Percentiles rank a stretch among this genome's conserved stretches.
Conservation (phyloP, 164 flowering plant genomes). For the Magnolia kwangsiensis region DNA sequence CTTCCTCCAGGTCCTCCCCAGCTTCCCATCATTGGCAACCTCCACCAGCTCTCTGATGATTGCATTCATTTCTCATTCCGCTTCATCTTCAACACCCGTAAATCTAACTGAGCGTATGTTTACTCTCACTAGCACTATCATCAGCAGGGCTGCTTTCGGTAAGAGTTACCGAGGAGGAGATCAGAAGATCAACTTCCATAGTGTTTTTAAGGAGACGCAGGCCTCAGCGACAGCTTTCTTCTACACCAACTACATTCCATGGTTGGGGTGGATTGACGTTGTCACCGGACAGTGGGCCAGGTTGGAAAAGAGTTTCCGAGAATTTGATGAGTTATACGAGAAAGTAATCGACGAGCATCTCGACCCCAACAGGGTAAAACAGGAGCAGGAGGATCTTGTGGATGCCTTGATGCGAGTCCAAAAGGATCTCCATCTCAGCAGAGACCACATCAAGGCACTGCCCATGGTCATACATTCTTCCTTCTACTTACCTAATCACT, state of each 20-base stretch:
- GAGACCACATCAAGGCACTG: slow-evolving; percentile 31
- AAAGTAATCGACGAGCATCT: slow-evolving; percentile 31
- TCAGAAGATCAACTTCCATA: not conserved
- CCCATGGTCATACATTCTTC: slow-evolving; percentile 15
- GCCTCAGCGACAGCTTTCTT: slow-evolving; percentile 16
- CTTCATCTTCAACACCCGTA: not conserved
- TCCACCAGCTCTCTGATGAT: not conserved
- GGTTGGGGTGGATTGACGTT: slow-evolving; percentile 35
- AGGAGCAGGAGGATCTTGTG: slow-evolving; percentile 29
- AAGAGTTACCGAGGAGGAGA: slow-evolving; percentile 11
- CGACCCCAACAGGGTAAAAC: slow-evolving; percentile 6
- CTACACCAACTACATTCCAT: slow-evolving; percentile 37
- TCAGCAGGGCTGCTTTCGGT: slow-evolving; percentile 30
- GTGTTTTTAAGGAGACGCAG: slow-evolving; percentile 12
- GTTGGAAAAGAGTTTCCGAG: slow-evolving; percentile 23
- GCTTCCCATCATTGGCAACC: not conserved
- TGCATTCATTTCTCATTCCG: not conserved
- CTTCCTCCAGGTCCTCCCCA: not conserved
- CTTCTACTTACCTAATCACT: no score
- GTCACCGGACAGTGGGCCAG: slow-evolving; percentile 20
- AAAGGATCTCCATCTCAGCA: slow-evolving; percentile 16
- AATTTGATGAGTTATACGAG: slow-evolving; percentile 25
- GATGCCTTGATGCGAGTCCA: slow-evolving; percentile 36
- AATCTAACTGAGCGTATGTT: slow-evolving; percentile 20
- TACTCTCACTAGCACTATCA: slow-evolving; percentile 10